phyloP scores from a whole-genome alignment of 2,329 filamentous ascomycete species.

The Trichoderma guizhouense region DNA sequence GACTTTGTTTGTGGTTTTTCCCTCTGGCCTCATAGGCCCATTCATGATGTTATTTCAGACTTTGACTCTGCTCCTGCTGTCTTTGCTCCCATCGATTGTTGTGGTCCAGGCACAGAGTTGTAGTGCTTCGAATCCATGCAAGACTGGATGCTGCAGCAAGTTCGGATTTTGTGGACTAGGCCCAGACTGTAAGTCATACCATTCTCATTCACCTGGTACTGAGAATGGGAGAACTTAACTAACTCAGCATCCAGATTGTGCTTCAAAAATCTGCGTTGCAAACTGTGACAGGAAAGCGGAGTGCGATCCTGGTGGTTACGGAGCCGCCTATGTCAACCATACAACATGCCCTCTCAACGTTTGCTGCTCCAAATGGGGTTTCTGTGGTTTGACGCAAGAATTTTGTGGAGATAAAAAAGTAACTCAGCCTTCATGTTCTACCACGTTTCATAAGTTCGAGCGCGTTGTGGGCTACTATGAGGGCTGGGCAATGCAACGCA shows the following conservation, averaged over 20 bases:
- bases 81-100: not conserved
- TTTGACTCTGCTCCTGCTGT: no score
- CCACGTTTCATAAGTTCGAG: not conserved
- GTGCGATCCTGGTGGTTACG: slow-evolving; percentile 34
- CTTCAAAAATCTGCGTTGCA: slow-evolving; percentile 20
- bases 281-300: slow-evolving; percentile 28
- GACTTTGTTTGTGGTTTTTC: no score
- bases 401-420: not conserved
- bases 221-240: no score
- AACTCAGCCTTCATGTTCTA: not conserved
- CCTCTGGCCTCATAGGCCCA: no score
- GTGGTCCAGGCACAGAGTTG: slow-evolving; percentile 1
- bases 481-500: slow-evolving; percentile 24
- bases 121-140: slow-evolving; percentile 16
- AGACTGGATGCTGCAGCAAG: slow-evolving; percentile 20
- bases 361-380: slow-evolving; percentile 35
- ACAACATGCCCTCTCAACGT: slow-evolving; percentile 38
- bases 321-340: slow-evolving; percentile 23
- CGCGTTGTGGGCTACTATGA: slow-evolving; percentile 34
- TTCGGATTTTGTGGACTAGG: slow-evolving; percentile 17
- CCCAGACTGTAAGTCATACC: slow-evolving; percentile 16
- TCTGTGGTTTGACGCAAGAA: slow-evolving; percentile 24
- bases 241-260: not conserved
- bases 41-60: no score
- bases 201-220: slow-evolving; percentile 1